Evolutionary conservation across 805 yeast species (phyloP), one percentile per base, ranked within the genome.

Genomic region (Candida succiphila): DNA sequence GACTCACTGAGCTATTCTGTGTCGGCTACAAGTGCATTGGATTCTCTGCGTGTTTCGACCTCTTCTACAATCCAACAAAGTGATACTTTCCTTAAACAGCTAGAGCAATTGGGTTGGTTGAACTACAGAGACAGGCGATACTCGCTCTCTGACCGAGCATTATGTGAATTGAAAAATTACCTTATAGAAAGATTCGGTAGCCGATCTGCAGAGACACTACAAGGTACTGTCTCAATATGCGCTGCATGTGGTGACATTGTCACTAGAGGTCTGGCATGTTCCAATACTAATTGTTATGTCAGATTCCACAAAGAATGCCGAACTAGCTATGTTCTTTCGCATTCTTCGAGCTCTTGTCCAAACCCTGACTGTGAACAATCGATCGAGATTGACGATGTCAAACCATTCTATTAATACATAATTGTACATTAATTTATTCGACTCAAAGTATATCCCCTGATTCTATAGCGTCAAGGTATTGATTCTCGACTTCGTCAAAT

Each of bases 401-500:
- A 25, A 29, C 6, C 5, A 5, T 29, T 29, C 13, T 21, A 13
- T 15, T 21, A 28, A 18, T 6, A 18, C 15, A 6, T 7, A 5
- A 13, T 8, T 7, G 18, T 7, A 10, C 4, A 27, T 16, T 17
- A 8, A 13, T 9, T n/a, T n/a, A n/a, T n/a, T n/a, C n/a, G n/a
- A n/a, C n/a, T n/a, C n/a, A n/a, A n/a, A n/a, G n/a, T n/a, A n/a
- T n/a, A n/a, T n/a, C n/a, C 9, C 8, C 5, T 51, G 42, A 38
- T 20, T 64, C 72, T 37, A 63, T 54, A 15, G 54, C 49, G 41
- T 73, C 81, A 32, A 75, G 49, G 39, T 63, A 68, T 32, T 65
- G 70, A 22, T 74, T 79, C 37, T 81, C 88, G 0, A 82, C 69
- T 54, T 92, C 95, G 50, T 92, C 96, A 4, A 89, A 48, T 3